Evolutionary conservation across 169 alveolate genomes (phyloP).

Genomic region (Cryptosporidium canis): DNA sequence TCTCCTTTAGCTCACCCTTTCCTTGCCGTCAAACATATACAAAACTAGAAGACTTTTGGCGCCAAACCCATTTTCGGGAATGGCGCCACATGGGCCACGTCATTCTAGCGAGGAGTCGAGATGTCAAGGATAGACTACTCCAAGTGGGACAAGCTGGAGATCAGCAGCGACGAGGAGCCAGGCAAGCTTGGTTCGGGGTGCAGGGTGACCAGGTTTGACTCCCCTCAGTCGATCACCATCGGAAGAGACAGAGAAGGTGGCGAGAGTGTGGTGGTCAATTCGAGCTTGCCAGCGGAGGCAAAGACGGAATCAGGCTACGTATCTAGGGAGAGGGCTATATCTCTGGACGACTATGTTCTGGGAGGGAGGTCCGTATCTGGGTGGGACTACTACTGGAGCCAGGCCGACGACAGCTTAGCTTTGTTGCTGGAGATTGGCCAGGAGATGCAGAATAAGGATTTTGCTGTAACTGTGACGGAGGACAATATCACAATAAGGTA

Average conservation of each 20-base stretch:
- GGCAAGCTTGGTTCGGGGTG: neutral
- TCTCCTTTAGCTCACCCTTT: neutral
- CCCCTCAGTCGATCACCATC: constrained; percentile 46
- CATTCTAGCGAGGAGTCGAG: neutral
- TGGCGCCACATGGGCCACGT: neutral
- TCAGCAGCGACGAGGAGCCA: constrained; percentile 43
- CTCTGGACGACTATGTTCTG: neutral
- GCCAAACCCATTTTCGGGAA: neutral
- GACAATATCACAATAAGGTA: neutral
- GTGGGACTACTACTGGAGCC: constrained; percentile 37
- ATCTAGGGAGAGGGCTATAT: constrained; percentile 2
- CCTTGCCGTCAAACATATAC: neutral
- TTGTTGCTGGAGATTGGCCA: neutral
- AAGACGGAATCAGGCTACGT: neutral
- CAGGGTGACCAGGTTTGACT: constrained; percentile 48
- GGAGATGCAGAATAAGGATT: neutral
- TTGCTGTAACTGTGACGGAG: neutral
- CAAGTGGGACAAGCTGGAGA: constrained; percentile 45
- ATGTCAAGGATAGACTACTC: constrained; percentile 70
- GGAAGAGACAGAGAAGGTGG: neutral
- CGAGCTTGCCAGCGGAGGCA: neutral
- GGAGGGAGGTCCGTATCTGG: neutral
- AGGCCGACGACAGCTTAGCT: neutral
- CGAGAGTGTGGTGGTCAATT: neutral
- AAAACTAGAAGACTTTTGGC: neutral